A percentile compares a stretch with the other conserved stretches of the same genome.
Evolutionary conservation across 2,329 filamentous ascomycete genomes (phyloP).

Genomic region (Fusarium coicis): DNA sequence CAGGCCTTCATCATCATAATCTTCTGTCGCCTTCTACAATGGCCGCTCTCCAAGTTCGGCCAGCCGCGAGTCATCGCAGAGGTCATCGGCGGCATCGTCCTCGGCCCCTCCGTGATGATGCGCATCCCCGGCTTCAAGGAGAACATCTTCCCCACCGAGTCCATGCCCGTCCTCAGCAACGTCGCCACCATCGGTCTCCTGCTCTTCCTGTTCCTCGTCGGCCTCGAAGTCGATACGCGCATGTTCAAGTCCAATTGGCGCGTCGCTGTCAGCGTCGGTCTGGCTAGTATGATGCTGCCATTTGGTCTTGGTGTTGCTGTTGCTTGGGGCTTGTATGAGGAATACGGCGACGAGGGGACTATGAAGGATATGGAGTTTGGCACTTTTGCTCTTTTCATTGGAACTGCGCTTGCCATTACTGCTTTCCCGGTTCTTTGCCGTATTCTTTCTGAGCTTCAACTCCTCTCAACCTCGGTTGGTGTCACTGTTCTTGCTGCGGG

Average conservation of each 20-base stretch:
- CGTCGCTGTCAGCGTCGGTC: conserved; percentile 79
- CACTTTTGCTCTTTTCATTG: conserved; percentile 78
- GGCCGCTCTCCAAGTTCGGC: conserved; percentile 78
- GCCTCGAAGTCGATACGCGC: conserved; percentile 85
- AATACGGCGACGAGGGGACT: conserved; percentile 66
- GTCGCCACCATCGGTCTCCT: conserved; percentile 87
- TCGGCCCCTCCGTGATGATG: conserved; percentile 90
- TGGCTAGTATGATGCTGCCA: conserved; percentile 82
- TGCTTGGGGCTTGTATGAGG: conserved; percentile 81
- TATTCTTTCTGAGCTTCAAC: conserved; percentile 89
- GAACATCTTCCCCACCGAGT: conserved; percentile 79
- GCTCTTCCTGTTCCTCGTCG: conserved; percentile 88
- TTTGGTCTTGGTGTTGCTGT: conserved; percentile 86
- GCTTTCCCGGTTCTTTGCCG: conserved; percentile 92
- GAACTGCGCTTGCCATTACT: conserved; percentile 93
- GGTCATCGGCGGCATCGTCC: conserved; percentile 84
- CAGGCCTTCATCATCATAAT: conserved; percentile 59
- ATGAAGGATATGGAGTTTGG: conserved; percentile 59
- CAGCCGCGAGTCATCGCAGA: conserved; percentile 88
- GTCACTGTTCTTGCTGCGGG: conserved; percentile 90
- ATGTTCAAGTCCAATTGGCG: conserved; percentile 84
- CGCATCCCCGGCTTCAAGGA: conserved; percentile 81
- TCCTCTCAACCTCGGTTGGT: conserved; percentile 84
- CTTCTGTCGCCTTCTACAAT: conserved; percentile 69
- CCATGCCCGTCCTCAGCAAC: conserved; percentile 79